These are phyloP conservation scores for Aspergillus sclerotioniger DNA, from an alignment of 495 filamentous ascomycete genomes.

Conservation along the genomic window DNA sequence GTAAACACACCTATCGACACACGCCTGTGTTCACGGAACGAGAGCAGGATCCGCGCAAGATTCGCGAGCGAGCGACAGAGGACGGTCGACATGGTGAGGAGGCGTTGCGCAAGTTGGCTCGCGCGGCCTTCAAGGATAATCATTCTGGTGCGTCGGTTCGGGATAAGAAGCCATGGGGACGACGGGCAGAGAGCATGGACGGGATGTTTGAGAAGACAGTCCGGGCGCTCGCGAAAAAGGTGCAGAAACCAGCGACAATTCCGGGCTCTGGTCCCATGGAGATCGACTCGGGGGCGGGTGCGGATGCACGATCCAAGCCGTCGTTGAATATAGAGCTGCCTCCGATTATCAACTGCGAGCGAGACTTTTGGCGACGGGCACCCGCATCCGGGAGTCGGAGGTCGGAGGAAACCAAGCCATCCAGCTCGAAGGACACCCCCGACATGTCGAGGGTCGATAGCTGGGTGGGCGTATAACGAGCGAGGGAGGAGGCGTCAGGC, in stretches of 20 bases:
- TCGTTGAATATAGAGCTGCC: conserved; percentile 41
- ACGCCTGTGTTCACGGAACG: conserved; percentile 65
- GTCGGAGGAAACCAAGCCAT: conserved; percentile 30
- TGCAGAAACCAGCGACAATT: conserved; percentile 21
- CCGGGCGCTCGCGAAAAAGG: conserved; percentile 37
- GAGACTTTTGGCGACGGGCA: conserved; percentile 40
- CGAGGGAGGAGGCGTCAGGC: conserved; percentile 22
- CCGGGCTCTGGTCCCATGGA: conserved; percentile 28
- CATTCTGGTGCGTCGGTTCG: conserved; percentile 34
- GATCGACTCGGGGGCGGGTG: conserved; percentile 28
- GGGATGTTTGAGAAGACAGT: conserved; percentile 52
- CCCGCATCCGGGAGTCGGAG: conserved; percentile 26
- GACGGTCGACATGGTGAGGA: conserved; percentile 73
- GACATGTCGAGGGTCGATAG: conserved; percentile 30
- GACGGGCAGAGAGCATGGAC: conserved; percentile 43
- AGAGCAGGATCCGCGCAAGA: conserved; percentile 66
- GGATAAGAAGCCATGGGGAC: conserved; percentile 47
- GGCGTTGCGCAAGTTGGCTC: conserved; percentile 65
- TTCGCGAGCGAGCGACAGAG: conserved; percentile 70
- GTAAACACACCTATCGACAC: conserved; percentile 68
- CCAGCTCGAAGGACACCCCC: conserved; percentile 19
- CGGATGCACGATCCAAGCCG: conserved; percentile 27
- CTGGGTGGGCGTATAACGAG: conserved; percentile 29
- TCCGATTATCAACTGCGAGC: conserved; percentile 49
- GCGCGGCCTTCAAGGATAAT: conserved; percentile 47